Conservation (phyloP, 352 stramenopile genomes). For the Phytophthora sojae region DNA sequence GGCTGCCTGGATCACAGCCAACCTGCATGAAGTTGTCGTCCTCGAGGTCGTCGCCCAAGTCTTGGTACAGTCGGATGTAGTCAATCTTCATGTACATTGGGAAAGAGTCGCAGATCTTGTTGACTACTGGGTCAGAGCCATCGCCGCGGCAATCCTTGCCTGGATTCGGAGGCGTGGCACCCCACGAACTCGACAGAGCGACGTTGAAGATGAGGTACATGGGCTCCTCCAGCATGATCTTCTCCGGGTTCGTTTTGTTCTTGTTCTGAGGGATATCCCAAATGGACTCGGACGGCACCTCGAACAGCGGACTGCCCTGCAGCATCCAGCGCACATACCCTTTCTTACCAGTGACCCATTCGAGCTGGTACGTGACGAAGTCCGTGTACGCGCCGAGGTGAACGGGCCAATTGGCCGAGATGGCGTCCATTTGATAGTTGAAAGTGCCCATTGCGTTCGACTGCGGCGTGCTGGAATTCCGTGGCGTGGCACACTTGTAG, state of each 20-base stretch:
- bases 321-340: constrained; percentile 60
- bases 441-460: constrained; percentile 54
- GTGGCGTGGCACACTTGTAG: constrained; percentile 30
- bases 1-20: constrained; percentile 47
- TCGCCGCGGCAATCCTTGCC: constrained; percentile 38
- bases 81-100: constrained; percentile 83
- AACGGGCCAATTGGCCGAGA: constrained; percentile 80
- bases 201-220: constrained; percentile 71
- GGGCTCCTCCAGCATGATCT: constrained; percentile 52
- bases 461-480: constrained; percentile 34
- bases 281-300: constrained; percentile 67
- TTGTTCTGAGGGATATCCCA: constrained; percentile 37
- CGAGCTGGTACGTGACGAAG: constrained; percentile 44
- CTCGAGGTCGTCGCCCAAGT: constrained; percentile 31
- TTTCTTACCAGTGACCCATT: constrained; percentile 43
- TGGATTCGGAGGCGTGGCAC: constrained; percentile 46
- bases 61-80: constrained; percentile 89
- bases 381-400: constrained; percentile 67
- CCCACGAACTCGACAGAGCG: constrained; percentile 52
- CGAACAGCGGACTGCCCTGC: constrained; percentile 83
- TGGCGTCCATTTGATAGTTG: constrained; percentile 50
- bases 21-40: constrained; percentile 39
- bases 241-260: constrained; percentile 54
- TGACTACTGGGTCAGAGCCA: constrained; percentile 25
- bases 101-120: constrained; percentile 55